A percentile compares a stretch with the other conserved stretches of the same genome.
Evolutionary conservation across 805 yeast species (phyloP).

Genomic region (Ogataea polymorpha): DNA sequence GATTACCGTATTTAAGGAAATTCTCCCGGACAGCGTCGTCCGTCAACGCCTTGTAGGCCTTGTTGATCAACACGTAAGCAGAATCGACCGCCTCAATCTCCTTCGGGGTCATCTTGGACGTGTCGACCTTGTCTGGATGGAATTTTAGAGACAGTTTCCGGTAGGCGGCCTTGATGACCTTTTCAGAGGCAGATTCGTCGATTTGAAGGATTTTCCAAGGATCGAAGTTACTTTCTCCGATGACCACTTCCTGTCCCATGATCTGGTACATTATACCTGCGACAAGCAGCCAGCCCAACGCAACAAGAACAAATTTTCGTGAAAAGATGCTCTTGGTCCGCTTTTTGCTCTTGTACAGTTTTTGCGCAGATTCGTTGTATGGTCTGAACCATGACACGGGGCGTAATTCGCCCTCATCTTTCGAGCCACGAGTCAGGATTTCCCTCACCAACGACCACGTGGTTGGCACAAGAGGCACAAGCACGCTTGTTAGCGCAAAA

Average conservation of each 20-base stretch:
- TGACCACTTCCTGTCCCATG: conserved; percentile 43
- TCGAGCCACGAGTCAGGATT: conserved; percentile 1
- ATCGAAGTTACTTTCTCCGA: conserved; percentile 59
- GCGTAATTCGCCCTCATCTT: conserved; percentile 20
- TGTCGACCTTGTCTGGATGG: conserved; percentile 90
- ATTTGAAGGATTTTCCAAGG: conserved; percentile 87
- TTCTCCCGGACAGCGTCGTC: conserved; percentile 84
- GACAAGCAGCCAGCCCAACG: conserved; percentile 62
- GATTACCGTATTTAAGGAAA: conserved; percentile 87
- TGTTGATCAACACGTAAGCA: conserved; percentile 73
- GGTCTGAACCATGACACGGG: conserved; percentile 31
- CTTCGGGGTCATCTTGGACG: conserved; percentile 52
- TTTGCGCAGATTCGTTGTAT: conserved; percentile 31
- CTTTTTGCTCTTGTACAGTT: conserved; percentile 28
- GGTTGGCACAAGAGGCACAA: conserved; percentile 64
- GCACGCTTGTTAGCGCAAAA: conserved; percentile 69
- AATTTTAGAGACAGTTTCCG: conserved; percentile 81
- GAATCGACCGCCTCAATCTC: conserved; percentile 64
- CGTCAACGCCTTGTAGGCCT: conserved; percentile 93
- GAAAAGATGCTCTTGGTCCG: conserved; percentile 36
- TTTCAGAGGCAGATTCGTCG: conserved; percentile 62
- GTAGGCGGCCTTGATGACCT: conserved; percentile 76
- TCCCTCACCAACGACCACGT: conserved; percentile 27
- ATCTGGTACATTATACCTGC: conserved; percentile 39
- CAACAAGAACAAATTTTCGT: conserved; percentile 25